Evolutionary conservation across 2,329 filamentous ascomycete genomes (phyloP), one percentile per base, ranked within the genome.

Genomic region (Penicillium sp.): DNA sequence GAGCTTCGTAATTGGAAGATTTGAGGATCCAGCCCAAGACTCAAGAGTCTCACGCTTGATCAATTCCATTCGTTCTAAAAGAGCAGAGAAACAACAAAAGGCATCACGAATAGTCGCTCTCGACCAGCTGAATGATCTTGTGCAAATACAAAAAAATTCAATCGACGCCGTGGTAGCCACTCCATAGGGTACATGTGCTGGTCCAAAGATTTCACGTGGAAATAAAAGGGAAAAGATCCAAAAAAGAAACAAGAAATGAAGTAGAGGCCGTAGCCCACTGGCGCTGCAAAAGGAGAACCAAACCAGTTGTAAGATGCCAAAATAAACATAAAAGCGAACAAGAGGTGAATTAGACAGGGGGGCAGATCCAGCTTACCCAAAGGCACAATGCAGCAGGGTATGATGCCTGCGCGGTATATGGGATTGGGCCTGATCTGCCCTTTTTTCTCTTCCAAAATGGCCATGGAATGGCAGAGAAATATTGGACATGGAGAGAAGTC

Each of bases 131-230:
- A 58, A 60, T 61, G 60, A 60, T 60, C 54, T 56, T 54, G 51
- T 50, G 47, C 39, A 47, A 36, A 49, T 42, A 58, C 19, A 56
- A 29, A 55, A 57, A 62, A 62, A 55, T 58, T n/a, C 58, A 61
- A 48, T 59, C 47, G 51, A 65, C 61, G 61, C 62, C 62, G 42
- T 55, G 48, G 28, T 51, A 57, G 56, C 55, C 59, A 58, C 55
- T 56, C 61, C 59, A 61, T 65, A 68, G 56, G 65, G 58, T 70
- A 69, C 67, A 70, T 59, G 57, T 62, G 63, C 60, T 52, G 45
- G 48, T 45, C 16, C n/a, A 23, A 31, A 55, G n/a, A 10, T 8
- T 6, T 33, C 9, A 33, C 31, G 31, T 13, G 31, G 31, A 33
- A 33, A 33, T 11, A 33, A 33, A 33, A 33, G 13, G 23, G 45